Percentiles rank a stretch among this genome's conserved stretches.
Conservation (phyloP, 441 rosid genomes). For the Populus tomentosa region DNA sequence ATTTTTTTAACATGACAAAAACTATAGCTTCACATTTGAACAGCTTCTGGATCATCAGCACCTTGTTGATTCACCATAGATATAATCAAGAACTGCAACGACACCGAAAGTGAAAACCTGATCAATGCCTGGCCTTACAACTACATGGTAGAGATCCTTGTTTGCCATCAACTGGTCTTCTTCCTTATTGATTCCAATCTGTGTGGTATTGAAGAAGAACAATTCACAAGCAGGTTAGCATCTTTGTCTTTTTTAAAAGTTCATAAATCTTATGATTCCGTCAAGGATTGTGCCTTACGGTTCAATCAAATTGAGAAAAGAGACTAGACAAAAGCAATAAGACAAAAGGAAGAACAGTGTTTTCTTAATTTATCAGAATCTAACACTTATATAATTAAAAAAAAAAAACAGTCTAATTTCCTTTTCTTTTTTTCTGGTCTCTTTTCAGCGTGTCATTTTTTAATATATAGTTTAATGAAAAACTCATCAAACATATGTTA, state of each 20-base stretch:
- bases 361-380: no score
- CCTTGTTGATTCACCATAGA: slow-evolving; percentile 69
- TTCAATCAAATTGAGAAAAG: no score
- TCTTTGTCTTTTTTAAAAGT: neutral
- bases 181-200: slow-evolving; percentile 57
- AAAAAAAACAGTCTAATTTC: no score
- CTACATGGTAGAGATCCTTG: slow-evolving; percentile 63
- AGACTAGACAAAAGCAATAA: no score
- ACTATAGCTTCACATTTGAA: neutral
- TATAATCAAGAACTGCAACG: slow-evolving; percentile 65
- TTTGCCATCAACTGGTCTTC: slow-evolving; percentile 38
- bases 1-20: neutral
- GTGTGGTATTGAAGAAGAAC: neutral
- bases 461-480: no score
- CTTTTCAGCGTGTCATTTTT: no score
- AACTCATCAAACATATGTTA: no score
- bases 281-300: no score
- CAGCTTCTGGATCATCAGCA: slow-evolving; percentile 29
- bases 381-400: no score
- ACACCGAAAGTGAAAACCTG: slow-evolving; percentile 77
- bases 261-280: no score
- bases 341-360: no score
- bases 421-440: no score
- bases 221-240: neutral
- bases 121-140: slow-evolving; percentile 51